Percentiles rank a stretch among this genome's conserved stretches.
Evolutionary conservation across 306 rosid genomes (phyloP).

Genomic region (cucumber (Cucumis sativus)): DNA sequence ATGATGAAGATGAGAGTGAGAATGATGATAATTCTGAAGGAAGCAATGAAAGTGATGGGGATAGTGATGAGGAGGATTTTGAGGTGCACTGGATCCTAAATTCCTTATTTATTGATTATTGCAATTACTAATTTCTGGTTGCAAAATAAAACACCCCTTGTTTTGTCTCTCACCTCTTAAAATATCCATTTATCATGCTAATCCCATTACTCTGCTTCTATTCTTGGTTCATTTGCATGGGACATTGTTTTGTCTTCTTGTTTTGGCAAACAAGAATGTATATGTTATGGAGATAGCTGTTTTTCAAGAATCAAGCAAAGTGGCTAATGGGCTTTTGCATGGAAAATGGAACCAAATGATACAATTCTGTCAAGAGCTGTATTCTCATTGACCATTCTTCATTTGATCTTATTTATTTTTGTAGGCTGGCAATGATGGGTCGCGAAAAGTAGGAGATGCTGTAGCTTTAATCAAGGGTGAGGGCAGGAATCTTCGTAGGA

Average conservation of each 20-base stretch:
- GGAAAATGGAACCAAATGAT: not conserved
- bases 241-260: not conserved
- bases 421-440: conserved; percentile 32
- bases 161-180: not conserved
- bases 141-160: not conserved
- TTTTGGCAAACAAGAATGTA: not conserved
- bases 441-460: conserved; percentile 72
- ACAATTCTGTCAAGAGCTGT: not conserved
- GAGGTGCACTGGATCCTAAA: conserved; percentile 37
- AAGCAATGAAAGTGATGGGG: conserved; percentile 39
- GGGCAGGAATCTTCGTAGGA: conserved; percentile 64
- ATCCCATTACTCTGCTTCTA: not conserved
- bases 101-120: not conserved
- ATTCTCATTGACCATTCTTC: not conserved
- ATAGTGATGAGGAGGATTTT: conserved; percentile 40
- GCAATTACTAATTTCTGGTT: not conserved
- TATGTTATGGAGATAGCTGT: not conserved
- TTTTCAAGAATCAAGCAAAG: not conserved
- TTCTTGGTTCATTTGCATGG: not conserved
- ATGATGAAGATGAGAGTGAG: conserved; percentile 39
- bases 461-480: conserved; percentile 85
- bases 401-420: conserved; percentile 1
- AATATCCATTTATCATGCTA: not conserved
- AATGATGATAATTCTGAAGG: conserved; percentile 39
- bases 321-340: not conserved